Conservation (phyloP, 345 rosid species). For the Euphorbia tirucalli region DNA sequence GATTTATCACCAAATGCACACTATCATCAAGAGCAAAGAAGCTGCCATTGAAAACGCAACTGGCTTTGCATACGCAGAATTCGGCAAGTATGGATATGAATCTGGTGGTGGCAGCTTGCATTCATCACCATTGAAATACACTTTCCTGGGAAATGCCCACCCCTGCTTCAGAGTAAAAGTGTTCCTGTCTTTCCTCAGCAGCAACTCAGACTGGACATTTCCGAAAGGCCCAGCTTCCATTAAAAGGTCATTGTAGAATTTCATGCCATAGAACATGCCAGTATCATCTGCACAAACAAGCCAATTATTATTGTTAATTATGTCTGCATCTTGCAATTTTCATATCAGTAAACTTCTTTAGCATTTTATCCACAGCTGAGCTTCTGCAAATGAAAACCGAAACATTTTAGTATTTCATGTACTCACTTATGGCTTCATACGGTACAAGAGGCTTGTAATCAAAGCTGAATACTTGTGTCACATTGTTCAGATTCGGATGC, state of each 20-base stretch:
- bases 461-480: slow-evolving; percentile 63
- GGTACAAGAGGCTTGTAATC: slow-evolving; percentile 55
- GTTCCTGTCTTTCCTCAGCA: slow-evolving; percentile 67
- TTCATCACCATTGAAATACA: slow-evolving; percentile 89
- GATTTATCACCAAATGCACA: slow-evolving; percentile 19
- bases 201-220: slow-evolving; percentile 87
- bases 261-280: slow-evolving; percentile 82
- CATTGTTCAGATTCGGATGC: slow-evolving; percentile 60
- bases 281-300: slow-evolving; percentile 66
- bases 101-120: slow-evolving; percentile 93
- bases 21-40: slow-evolving; percentile 27
- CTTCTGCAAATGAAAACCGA: slow-evolving; percentile 2
- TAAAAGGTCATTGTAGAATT: slow-evolving; percentile 72
- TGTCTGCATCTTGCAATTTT: neutral
- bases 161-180: slow-evolving; percentile 82
- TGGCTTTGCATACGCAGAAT: slow-evolving; percentile 39
- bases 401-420: slow-evolving; percentile 3
- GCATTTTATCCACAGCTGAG: neutral
- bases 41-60: slow-evolving; percentile 22
- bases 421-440: slow-evolving; percentile 51
- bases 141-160: slow-evolving; percentile 91
- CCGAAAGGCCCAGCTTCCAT: slow-evolving; percentile 94
- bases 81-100: slow-evolving; percentile 77
- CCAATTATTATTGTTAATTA: neutral
- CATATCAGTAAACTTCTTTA: neutral